Evolutionary conservation across 352 stramenopile genomes (phyloP).

Genomic region (Globisporangium spiculum): DNA sequence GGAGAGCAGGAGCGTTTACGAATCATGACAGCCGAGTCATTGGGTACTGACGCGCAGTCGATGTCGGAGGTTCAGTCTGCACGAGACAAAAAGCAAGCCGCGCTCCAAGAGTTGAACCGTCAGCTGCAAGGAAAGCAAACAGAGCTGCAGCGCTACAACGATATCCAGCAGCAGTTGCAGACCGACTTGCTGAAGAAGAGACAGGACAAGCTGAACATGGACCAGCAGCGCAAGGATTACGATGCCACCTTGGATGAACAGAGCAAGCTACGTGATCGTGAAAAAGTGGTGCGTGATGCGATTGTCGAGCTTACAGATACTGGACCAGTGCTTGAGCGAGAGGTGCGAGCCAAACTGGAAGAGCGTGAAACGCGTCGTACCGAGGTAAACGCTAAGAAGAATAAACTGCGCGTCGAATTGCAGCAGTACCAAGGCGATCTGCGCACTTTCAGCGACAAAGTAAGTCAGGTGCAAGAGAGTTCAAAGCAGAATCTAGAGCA

Average conservation of each 20-base stretch:
- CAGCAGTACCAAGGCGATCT: slow-evolving; percentile 41
- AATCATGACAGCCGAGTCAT: slow-evolving; percentile 21
- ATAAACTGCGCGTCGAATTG: slow-evolving; percentile 34
- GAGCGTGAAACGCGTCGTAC: slow-evolving; percentile 37
- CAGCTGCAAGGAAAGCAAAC: slow-evolving; percentile 56
- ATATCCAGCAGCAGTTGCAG: slow-evolving; percentile 52
- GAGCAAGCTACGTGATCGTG: slow-evolving; percentile 44
- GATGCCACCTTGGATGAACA: slow-evolving; percentile 53
- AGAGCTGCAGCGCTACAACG: slow-evolving; percentile 43
- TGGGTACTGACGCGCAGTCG: slow-evolving; percentile 33
- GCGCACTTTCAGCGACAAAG: slow-evolving; percentile 40
- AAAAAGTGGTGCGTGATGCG: slow-evolving; percentile 54
- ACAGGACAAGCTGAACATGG: slow-evolving; percentile 50
- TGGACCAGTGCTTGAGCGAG: slow-evolving; percentile 39
- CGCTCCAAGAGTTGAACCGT: slow-evolving; percentile 46
- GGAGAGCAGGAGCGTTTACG: slow-evolving; percentile 40
- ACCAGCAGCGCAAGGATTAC: slow-evolving; percentile 52
- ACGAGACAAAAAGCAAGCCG: slow-evolving; percentile 47
- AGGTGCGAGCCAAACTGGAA: slow-evolving; percentile 39
- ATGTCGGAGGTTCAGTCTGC: slow-evolving; percentile 40
- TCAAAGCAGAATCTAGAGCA: slow-evolving; percentile 38
- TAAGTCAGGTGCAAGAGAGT: slow-evolving; percentile 35
- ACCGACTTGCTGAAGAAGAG: slow-evolving; percentile 60
- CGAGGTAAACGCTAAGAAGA: slow-evolving; percentile 27
- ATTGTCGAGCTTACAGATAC: slow-evolving; percentile 32